phyloP scores from a whole-genome alignment of 768 basidiomycete species.

The Rhodocollybia butyracea region DNA sequence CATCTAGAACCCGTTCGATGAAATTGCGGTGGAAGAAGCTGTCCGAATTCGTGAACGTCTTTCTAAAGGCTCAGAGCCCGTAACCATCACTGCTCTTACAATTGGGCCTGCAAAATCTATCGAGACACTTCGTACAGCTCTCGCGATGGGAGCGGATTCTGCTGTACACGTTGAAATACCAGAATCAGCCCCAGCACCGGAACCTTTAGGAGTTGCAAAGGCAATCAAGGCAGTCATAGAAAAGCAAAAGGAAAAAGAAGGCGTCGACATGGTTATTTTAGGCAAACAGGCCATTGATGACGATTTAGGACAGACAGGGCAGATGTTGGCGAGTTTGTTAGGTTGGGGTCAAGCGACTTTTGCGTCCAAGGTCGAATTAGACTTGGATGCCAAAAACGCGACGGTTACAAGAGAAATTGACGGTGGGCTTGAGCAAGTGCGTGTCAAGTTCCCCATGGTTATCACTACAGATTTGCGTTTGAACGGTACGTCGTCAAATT shows the following conservation, averaged over 20 bases:
- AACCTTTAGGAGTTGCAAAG: constrained; percentile 90
- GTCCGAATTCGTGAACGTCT: constrained; percentile 87
- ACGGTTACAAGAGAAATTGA: constrained; percentile 88
- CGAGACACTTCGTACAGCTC: constrained; percentile 91
- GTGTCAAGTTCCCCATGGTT: constrained; percentile 75
- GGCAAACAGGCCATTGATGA: constrained; percentile 99
- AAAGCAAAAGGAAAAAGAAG: constrained; percentile 47
- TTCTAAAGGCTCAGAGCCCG: constrained; percentile 49
- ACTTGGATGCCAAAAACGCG: constrained; percentile 58
- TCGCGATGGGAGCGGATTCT: constrained; percentile 96
- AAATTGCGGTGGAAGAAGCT: constrained; percentile 96
- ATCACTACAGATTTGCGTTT: constrained; percentile 92
- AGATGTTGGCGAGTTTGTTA: constrained; percentile 93
- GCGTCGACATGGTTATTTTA: constrained; percentile 85
- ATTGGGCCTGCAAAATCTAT: constrained; percentile 88
- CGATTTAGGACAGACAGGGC: constrained; percentile 92
- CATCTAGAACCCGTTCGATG: constrained; percentile 92
- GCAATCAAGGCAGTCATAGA: constrained; percentile 76
- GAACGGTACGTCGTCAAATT: constrained; percentile 25
- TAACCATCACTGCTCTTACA: constrained; percentile 82
- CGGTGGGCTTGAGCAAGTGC: constrained; percentile 85
- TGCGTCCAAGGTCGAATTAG: constrained; percentile 82
- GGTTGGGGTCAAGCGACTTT: constrained; percentile 95
- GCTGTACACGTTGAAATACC: constrained; percentile 88
- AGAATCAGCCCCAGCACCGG: constrained; percentile 69